Percentiles rank a stretch among this genome's conserved stretches.
phyloP scores from a whole-genome alignment of 2,329 filamentous ascomycete species.

The Verticillium dahliae region DNA sequence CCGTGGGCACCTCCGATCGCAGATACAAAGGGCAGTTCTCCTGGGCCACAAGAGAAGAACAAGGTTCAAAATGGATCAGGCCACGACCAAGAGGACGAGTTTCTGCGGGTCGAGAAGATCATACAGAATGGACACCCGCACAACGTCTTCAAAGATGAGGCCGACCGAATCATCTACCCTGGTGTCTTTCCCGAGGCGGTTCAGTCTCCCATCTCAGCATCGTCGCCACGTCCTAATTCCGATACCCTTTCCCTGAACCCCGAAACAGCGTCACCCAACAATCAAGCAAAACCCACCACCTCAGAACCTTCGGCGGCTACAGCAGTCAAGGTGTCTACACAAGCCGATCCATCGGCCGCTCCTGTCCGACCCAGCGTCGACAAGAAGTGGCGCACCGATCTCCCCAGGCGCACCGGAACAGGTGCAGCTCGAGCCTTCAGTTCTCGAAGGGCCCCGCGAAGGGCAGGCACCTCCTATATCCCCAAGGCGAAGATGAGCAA shows the following conservation, averaged over 20 bases:
- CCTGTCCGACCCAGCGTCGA: conserved; percentile 10
- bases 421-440: conserved; percentile 7
- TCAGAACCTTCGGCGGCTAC: background rate
- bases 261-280: background rate
- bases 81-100: background rate
- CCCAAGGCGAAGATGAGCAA: conserved; percentile 17
- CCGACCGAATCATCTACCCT: conserved; percentile 24
- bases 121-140: conserved; percentile 16
- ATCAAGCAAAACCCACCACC: background rate
- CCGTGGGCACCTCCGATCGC: background rate
- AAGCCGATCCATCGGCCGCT: background rate
- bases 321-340: background rate
- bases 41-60: background rate
- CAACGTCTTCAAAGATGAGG: conserved; percentile 22
- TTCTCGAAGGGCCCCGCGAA: conserved; percentile 11
- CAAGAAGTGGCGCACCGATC: conserved; percentile 16
- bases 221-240: background rate
- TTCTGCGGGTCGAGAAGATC: conserved; percentile 19
- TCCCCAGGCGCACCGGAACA: conserved; percentile 1
- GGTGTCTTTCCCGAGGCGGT: conserved; percentile 22
- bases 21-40: background rate
- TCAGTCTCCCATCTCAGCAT: conserved; percentile 9
- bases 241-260: background rate
- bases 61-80: background rate
- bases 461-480: conserved; percentile 21